phyloP scores from a whole-genome alignment of 495 filamentous ascomycete species.

The Annulohypoxylon nitens region DNA sequence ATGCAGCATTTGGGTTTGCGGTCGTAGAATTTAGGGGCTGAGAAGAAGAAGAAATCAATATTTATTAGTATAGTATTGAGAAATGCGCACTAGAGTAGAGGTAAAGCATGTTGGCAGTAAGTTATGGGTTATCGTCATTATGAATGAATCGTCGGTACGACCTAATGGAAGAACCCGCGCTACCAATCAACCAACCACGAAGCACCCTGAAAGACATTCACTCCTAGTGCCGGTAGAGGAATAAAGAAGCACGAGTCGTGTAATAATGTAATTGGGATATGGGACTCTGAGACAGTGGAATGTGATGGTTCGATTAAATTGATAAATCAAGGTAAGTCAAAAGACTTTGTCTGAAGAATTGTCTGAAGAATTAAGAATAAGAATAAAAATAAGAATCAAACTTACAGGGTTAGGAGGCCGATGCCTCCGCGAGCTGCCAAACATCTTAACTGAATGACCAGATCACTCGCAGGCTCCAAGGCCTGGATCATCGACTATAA shows the following conservation, averaged over 20 bases:
- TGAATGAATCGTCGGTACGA: conserved; percentile 37
- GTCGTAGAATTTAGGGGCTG: conserved; percentile 71
- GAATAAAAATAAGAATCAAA: neutral
- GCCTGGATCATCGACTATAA: conserved; percentile 45
- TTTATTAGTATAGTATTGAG: conserved; percentile 41
- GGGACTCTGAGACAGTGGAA: conserved; percentile 32
- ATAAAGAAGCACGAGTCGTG: conserved; percentile 44
- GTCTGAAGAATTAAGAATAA: conserved; percentile 22
- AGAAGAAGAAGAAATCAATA: conserved; percentile 1
- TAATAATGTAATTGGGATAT: conserved; percentile 34
- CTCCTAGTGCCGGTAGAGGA: conserved; percentile 27
- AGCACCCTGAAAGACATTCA: conserved; percentile 36
- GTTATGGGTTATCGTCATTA: conserved; percentile 36
- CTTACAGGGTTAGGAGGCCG: conserved; percentile 62
- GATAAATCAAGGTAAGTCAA: conserved; percentile 35
- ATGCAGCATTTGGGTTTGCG: conserved; percentile 76
- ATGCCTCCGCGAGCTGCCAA: conserved; percentile 60
- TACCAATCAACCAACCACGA: conserved; percentile 37
- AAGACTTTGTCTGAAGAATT: conserved; percentile 22
- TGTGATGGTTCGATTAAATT: conserved; percentile 30
- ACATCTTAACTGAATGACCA: conserved; percentile 53
- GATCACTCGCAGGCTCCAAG: conserved; percentile 41
- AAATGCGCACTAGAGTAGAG: conserved; percentile 5
- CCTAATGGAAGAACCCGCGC: conserved; percentile 26
- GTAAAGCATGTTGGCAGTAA: conserved; percentile 33